Conservation (phyloP, 441 rosid species). For the Populus tomentosa region DNA sequence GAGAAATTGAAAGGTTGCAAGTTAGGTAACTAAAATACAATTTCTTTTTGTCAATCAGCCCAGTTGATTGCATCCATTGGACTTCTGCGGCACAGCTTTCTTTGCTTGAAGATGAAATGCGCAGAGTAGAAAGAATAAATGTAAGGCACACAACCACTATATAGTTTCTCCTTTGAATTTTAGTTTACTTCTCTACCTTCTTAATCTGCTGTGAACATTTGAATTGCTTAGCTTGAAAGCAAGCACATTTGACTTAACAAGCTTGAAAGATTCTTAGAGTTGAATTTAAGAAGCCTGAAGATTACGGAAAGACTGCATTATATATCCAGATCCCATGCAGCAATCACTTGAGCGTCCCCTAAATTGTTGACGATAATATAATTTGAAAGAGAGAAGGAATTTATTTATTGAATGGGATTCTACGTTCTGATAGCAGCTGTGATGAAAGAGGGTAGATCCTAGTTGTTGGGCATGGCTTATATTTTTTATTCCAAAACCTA, state of each 20-base stretch:
- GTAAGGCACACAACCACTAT: slow-evolving; percentile 35
- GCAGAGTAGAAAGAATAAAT: slow-evolving; percentile 90
- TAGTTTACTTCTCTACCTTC: background rate
- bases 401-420: background rate
- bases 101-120: slow-evolving; percentile 97
- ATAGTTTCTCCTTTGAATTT: slow-evolving; percentile 5
- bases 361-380: background rate
- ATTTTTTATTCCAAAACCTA: background rate
- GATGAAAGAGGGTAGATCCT: background rate
- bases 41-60: slow-evolving; percentile 42
- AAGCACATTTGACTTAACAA: background rate
- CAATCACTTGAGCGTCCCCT: background rate
- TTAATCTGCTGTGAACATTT: background rate
- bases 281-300: background rate
- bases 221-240: background rate
- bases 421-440: background rate
- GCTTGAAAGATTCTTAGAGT: background rate
- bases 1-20: background rate
- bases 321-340: background rate
- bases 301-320: background rate
- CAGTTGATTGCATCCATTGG: slow-evolving; percentile 96
- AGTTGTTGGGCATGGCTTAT: background rate
- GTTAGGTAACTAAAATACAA: slow-evolving; percentile 15
- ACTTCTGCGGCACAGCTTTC: slow-evolving; percentile 90
- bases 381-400: background rate